Evolutionary conservation across 2,329 filamentous ascomycete species (phyloP), one percentile per base, ranked within the genome.

Genomic region (Talaromyces sp.): DNA sequence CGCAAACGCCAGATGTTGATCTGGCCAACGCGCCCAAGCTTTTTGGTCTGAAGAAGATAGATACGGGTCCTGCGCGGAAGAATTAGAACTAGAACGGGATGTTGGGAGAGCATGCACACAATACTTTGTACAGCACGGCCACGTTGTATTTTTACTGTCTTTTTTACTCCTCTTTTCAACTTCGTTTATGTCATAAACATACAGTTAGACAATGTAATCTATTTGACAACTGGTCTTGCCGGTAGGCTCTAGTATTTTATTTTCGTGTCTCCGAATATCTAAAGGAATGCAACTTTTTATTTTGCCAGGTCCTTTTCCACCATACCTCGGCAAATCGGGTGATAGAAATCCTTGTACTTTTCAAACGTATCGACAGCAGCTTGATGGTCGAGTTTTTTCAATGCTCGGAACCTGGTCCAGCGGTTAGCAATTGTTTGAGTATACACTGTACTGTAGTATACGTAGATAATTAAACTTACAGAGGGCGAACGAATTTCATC

Each of bases 401-500:
- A 78, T 55, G 85, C 83, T 63, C 89, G 84, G 78, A 89, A 80
- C 64, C 75, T 76, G 32, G 7, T 50, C 13, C 31, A 31, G 5
- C 24, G 7, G 26, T 52, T 26, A 29, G 24, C 11, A 43, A 29
- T 19, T 29, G 31, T 10, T 19, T 27, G 26, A 27, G n/a, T n/a
- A 27, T 27, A 27, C 3, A 3, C 4, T 17, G 21, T 10, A 6
- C n/a, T 26, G n/a, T 8, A 17, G 6, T 38, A n/a, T 38, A 17
- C 9, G 26, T 3, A n/a, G n/a, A n/a, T n/a, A n/a, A n/a, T n/a
- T n/a, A n/a, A 43, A 66, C 74, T 70, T 73, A 97, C 70, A 98
- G 77, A 24, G 93, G 91, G 54, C 93, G 82, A 62, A 98, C 93
- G 75, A 93, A 98, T 83, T 98, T 98, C 95, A 99, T 98, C 60